phyloP scores from a whole-genome alignment of 148 eudicot genomes.

The Vaccinium corymbosum region DNA sequence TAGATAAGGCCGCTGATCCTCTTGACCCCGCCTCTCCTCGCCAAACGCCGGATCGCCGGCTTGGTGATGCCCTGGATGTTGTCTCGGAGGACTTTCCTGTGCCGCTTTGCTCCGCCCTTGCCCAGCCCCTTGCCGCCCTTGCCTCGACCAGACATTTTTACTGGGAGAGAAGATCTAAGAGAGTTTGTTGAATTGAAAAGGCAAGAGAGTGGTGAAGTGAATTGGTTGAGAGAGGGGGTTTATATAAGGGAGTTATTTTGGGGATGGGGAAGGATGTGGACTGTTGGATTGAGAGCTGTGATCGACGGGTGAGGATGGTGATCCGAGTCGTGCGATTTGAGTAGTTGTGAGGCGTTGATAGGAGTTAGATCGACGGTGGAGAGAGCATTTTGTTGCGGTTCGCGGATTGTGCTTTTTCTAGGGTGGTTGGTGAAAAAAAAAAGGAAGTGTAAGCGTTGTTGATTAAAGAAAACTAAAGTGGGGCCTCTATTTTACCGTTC shows the following conservation, averaged over 20 bases:
- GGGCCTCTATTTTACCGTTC: too few relatives aligned
- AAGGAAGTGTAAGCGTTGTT: background rate
- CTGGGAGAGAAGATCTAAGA: background rate
- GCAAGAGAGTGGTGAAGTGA: background rate
- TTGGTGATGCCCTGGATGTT: background rate
- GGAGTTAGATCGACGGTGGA: constrained; percentile 1
- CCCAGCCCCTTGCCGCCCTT: background rate
- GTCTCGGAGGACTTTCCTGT: background rate
- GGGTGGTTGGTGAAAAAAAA: background rate
- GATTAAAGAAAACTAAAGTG: background rate
- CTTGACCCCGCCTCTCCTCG: background rate
- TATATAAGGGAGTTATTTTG: background rate
- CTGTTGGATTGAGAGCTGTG: background rate
- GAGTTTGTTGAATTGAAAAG: background rate
- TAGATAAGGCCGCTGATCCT: background rate
- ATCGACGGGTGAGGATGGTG: background rate
- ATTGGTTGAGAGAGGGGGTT: background rate
- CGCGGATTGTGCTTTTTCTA: constrained; percentile 18
- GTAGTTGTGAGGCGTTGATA: background rate
- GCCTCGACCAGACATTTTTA: background rate
- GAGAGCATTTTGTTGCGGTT: background rate
- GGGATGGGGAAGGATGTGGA: background rate
- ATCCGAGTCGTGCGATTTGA: background rate
- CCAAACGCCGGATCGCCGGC: background rate
- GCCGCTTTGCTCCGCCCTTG: background rate